These are phyloP conservation scores for Amauroascus verrucosus DNA, from an alignment of 2,329 filamentous ascomycete genomes.

Conservation along the genomic window DNA sequence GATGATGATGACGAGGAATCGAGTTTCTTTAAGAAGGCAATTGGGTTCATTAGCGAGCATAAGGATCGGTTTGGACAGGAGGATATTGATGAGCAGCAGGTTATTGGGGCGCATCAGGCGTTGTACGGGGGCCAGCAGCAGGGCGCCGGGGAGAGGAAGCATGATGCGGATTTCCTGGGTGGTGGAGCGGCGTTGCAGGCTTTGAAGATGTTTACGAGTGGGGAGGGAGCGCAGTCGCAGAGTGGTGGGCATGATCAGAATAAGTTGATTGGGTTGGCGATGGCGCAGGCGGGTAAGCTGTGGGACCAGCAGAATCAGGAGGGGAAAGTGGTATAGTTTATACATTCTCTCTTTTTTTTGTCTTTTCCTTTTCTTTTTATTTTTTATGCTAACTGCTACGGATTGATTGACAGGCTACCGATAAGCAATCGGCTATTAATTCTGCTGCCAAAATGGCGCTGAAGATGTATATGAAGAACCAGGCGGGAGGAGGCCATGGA, in stretches of 20 bases:
- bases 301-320: slow-evolving; percentile 50
- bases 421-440: slow-evolving; percentile 71
- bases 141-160: slow-evolving; percentile 34
- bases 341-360: slow-evolving; percentile 9
- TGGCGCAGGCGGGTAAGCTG: slow-evolving; percentile 76
- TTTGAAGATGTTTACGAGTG: slow-evolving; percentile 61
- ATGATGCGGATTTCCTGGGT: slow-evolving; percentile 38
- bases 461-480: slow-evolving; percentile 81
- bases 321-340: slow-evolving; percentile 42
- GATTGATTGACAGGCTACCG: slow-evolving; percentile 40
- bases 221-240: slow-evolving; percentile 21
- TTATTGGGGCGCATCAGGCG: slow-evolving; percentile 64
- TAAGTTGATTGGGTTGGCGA: slow-evolving; percentile 72
- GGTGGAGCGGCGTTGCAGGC: slow-evolving; percentile 46
- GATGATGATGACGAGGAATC: slow-evolving; percentile 30
- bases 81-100: slow-evolving; percentile 53
- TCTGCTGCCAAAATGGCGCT: slow-evolving; percentile 75
- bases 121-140: slow-evolving; percentile 51
- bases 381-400: not conserved
- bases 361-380: not conserved
- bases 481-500: slow-evolving; percentile 45
- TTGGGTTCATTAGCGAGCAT: slow-evolving; percentile 47
- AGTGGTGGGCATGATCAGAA: slow-evolving; percentile 52
- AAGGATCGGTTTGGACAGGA: slow-evolving; percentile 40
- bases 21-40: slow-evolving; percentile 46